Base-by-base conservation (phyloP, 768 basidiomycete genomes). In the Calocera viscosa region DNA sequence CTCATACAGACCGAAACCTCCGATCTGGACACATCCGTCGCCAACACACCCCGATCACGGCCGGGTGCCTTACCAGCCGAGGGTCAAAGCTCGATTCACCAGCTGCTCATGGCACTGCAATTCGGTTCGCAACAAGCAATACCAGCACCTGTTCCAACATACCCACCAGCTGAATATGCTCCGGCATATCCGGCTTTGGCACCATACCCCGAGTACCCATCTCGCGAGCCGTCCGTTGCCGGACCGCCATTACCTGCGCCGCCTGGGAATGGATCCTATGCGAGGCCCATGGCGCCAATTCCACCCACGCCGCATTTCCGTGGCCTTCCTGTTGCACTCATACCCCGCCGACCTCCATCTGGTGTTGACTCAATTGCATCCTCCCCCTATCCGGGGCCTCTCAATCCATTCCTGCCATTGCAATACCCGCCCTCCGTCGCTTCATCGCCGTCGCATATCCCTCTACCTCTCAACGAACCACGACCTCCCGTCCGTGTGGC, bases 391-490 rank as follows among this genome's bases (percentile, higher is more conserved):
- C 68, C 68, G 19, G 63, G 64, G 33, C 66, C 64, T 34, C 68
- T 67, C 63, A 69, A 69, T 28, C 68, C 68, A 24, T 69, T 69
- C 66, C 28, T 69, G 7, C 68, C 68, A 40, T 28, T 63, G 10
- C 68, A 66, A 33, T 28, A 63, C 10, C 64, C 67, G 17, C 39
- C 65, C 12, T 65, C 64, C 14, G 19, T 67, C 24, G 68, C 67
- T 32, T 65, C 63, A 28, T 65, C 63, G 17, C 68, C 68, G 1
- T 65, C 63, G 22, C 68, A 69, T 64, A 67, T 67, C 1, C 68
- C 68, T 3, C 49, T 69, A 14, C 65, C 66, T 19, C 64, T 69
- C 17, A 7, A 60, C 22, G 53, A 60, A 26, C 30, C 53, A 3
- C 24, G 53, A 10, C 26, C 53, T 11, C 53, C 53, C 19, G 19